A percentile compares a stretch with the other conserved stretches of the same genome.
These are phyloP conservation scores for Corymbia calophylla DNA, from an alignment of 441 rosid species.

Conservation along the genomic window DNA sequence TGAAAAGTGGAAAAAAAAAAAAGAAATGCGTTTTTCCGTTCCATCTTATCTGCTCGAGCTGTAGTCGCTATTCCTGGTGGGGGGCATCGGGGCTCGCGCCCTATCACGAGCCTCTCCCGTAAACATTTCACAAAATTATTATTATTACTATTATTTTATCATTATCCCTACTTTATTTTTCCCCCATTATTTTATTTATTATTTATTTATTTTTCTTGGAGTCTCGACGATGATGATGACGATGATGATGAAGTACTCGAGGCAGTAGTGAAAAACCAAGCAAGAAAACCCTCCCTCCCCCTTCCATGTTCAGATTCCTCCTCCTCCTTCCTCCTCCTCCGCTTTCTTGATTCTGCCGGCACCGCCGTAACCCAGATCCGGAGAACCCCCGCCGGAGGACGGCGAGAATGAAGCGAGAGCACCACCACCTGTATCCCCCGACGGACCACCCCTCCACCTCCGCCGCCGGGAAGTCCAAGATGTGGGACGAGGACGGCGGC, in stretches of 20 bases:
- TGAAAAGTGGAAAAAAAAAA: not conserved
- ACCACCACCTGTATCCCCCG: not conserved
- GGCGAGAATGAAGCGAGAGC: not conserved
- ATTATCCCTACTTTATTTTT: not conserved
- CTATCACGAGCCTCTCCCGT: not conserved
- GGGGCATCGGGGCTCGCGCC: not conserved
- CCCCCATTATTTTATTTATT: not conserved
- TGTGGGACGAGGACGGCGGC: slow-evolving; percentile 33
- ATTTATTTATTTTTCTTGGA: not conserved
- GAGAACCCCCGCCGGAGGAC: not conserved
- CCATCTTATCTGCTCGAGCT: not conserved
- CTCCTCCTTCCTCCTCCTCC: not conserved
- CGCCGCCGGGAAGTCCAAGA: slow-evolving; percentile 26
- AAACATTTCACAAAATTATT: not conserved
- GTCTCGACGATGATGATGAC: not conserved
- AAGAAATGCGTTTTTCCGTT: not conserved
- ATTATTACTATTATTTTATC: not conserved
- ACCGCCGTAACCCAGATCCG: not conserved
- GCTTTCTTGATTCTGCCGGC: not conserved
- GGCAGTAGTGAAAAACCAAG: not conserved
- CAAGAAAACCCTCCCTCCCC: not conserved
- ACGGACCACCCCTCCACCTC: slow-evolving; percentile 16
- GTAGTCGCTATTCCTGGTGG: not conserved
- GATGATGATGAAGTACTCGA: not conserved
- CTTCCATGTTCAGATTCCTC: not conserved